Conservation (phyloP, 176 grass and related monocot species). For the Cymbopogon citratus region DNA sequence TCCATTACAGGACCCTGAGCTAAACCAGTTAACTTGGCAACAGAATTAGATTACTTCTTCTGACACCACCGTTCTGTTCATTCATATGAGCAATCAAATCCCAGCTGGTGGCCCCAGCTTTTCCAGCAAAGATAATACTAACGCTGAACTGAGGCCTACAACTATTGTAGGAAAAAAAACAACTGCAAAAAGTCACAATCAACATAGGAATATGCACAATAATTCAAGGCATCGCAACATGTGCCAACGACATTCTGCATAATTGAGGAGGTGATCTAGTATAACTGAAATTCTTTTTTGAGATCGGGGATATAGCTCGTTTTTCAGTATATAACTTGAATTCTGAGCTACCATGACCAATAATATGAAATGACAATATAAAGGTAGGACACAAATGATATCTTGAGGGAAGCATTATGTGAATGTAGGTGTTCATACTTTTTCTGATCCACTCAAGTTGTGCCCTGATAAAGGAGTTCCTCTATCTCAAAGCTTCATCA, state of each 20-base stretch:
- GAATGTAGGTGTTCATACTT: constrained; percentile 60
- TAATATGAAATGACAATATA: too few species aligned
- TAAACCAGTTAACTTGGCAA: too few species aligned
- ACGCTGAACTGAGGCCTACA: not conserved
- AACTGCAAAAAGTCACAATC: not conserved
- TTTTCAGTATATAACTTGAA: too few species aligned
- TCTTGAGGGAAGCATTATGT: constrained; percentile 81
- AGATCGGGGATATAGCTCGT: too few species aligned
- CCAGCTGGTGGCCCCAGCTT: too few species aligned
- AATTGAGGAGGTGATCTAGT: not conserved
- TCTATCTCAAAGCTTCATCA: constrained; percentile 61
- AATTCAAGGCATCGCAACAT: not conserved
- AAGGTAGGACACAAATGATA: constrained; percentile 4
- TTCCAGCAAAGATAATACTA: too few species aligned
- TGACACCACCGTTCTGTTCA: too few species aligned
- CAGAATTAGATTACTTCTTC: too few species aligned
- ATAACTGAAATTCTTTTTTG: not conserved
- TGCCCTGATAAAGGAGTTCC: constrained; percentile 67
- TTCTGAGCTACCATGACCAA: not conserved
- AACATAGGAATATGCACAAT: not conserved
- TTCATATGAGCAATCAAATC: too few species aligned
- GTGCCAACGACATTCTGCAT: not conserved
- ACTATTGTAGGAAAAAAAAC: not conserved
- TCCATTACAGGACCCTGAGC: too few species aligned
- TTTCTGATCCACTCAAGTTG: constrained; percentile 67